Conservation (phyloP, 129 eudicot species). For the Dittrichia graveolens region DNA sequence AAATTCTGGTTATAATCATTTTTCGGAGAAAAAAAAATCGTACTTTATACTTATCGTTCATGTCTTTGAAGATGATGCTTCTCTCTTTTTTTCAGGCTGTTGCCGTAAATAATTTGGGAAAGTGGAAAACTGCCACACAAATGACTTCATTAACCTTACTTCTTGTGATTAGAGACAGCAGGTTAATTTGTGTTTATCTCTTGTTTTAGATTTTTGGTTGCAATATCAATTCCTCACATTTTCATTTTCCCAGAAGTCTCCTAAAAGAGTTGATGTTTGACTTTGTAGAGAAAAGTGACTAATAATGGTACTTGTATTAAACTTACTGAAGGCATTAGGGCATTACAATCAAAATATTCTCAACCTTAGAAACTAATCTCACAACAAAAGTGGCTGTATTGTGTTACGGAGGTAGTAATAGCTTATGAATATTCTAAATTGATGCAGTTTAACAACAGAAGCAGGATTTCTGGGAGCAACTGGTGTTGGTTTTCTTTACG, state of each 20-base stretch:
- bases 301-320: background rate
- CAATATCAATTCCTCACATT: background rate
- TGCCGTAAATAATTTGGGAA: conserved; percentile 96
- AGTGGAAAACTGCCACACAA: conserved; percentile 99
- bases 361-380: background rate
- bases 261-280: background rate
- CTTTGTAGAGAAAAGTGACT: background rate
- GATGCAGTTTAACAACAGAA: conserved; percentile 64
- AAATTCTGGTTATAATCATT: background rate
- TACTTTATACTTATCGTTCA: background rate
- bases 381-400: background rate
- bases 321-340: background rate
- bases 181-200: conserved; percentile 39
- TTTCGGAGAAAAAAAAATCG: background rate
- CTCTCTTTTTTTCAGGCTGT: conserved; percentile 67
- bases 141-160: conserved; percentile 86
- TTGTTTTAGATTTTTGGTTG: background rate
- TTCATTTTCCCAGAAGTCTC: background rate
- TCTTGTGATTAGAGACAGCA: conserved; percentile 77
- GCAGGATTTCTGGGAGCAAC: conserved; percentile 53
- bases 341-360: background rate
- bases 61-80: conserved; percentile 5
- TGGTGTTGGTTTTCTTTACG: conserved; percentile 72
- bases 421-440: conserved; percentile 2
- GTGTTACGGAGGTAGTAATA: background rate